Evolutionary conservation across 2,329 filamentous ascomycete species (phyloP).

Genomic region (Aspergillus hiratsukae): DNA sequence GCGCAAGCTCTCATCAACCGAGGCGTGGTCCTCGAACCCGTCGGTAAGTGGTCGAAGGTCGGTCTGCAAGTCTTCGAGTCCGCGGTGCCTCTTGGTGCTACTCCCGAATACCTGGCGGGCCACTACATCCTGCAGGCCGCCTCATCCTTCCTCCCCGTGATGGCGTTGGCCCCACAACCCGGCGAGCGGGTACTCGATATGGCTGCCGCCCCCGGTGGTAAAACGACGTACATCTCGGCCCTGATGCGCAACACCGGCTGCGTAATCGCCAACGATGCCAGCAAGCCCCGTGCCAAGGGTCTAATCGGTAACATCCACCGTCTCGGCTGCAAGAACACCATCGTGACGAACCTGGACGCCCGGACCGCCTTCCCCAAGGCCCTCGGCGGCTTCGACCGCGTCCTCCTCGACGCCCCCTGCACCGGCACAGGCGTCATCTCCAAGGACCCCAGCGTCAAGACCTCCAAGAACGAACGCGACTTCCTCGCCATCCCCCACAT

Average conservation of each 20-base stretch:
- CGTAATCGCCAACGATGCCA: slow-evolving; percentile 95
- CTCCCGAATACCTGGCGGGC: slow-evolving; percentile 92
- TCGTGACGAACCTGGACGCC: slow-evolving; percentile 94
- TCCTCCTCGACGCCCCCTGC: slow-evolving; percentile 90
- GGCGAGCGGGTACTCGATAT: slow-evolving; percentile 89
- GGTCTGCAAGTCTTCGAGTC: slow-evolving; percentile 95
- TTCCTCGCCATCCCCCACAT: slow-evolving; percentile 90
- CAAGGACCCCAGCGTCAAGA: slow-evolving; percentile 95
- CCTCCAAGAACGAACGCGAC: slow-evolving; percentile 93
- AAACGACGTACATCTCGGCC: slow-evolving; percentile 93
- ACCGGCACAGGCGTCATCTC: slow-evolving; percentile 96
- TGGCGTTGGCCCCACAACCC: slow-evolving; percentile 93
- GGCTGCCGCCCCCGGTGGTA: slow-evolving; percentile 92
- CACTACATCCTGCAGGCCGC: slow-evolving; percentile 98
- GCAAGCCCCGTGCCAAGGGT: slow-evolving; percentile 89
- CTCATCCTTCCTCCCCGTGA: slow-evolving; percentile 93
- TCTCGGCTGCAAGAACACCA: slow-evolving; percentile 84
- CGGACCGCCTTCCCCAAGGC: slow-evolving; percentile 82
- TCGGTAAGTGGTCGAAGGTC: slow-evolving; percentile 98
- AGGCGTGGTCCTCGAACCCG: slow-evolving; percentile 90
- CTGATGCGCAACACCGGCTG: slow-evolving; percentile 96
- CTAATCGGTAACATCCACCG: slow-evolving; percentile 97
- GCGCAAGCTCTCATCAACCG: slow-evolving; percentile 93
- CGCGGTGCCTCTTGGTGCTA: slow-evolving; percentile 81
- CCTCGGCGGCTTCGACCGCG: slow-evolving; percentile 92